Evolutionary conservation across 805 yeast species (phyloP).

Genomic region (Candida khao-thaluensis): DNA sequence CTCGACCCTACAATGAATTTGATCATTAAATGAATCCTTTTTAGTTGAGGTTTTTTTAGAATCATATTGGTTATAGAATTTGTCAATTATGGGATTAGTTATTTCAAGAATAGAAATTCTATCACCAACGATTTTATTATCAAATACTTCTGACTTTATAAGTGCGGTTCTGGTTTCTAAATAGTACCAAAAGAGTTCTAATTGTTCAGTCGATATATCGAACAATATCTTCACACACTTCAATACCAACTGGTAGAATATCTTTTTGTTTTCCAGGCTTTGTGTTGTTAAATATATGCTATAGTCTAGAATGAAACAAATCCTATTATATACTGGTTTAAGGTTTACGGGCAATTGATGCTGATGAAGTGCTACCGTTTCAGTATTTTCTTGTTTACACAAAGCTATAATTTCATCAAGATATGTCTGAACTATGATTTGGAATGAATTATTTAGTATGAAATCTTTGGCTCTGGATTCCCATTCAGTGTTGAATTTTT

Average conservation of each 20-base stretch:
- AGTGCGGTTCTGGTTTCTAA: constrained; percentile 31
- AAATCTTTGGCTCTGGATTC: constrained; percentile 21
- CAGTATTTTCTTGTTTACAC: neutral
- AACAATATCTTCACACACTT: constrained; percentile 24
- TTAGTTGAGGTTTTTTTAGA: constrained; percentile 29
- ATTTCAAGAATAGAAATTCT: constrained; percentile 40
- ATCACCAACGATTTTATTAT: constrained; percentile 28
- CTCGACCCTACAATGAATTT: constrained; percentile 36
- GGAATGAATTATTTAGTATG: constrained; percentile 23
- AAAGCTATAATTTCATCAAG: neutral
- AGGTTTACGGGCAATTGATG: neutral
- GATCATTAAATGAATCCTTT: constrained; percentile 41
- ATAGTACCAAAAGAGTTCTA: constrained; percentile 35
- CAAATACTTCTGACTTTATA: constrained; percentile 27
- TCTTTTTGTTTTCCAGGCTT: constrained; percentile 18
- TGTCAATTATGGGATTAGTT: constrained; percentile 39
- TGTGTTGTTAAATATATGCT: constrained; percentile 20
- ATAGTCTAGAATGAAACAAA: constrained; percentile 28
- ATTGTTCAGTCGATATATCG: constrained; percentile 18
- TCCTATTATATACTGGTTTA: constrained; percentile 12
- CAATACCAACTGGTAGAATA: constrained; percentile 26
- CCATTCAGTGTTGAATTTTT: constrained; percentile 23
- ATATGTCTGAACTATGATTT: constrained; percentile 12
- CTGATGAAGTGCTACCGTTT: neutral
- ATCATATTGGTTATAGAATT: constrained; percentile 18